phyloP scores from a whole-genome alignment of 164 flowering plant genomes.

The Stephania japonica region DNA sequence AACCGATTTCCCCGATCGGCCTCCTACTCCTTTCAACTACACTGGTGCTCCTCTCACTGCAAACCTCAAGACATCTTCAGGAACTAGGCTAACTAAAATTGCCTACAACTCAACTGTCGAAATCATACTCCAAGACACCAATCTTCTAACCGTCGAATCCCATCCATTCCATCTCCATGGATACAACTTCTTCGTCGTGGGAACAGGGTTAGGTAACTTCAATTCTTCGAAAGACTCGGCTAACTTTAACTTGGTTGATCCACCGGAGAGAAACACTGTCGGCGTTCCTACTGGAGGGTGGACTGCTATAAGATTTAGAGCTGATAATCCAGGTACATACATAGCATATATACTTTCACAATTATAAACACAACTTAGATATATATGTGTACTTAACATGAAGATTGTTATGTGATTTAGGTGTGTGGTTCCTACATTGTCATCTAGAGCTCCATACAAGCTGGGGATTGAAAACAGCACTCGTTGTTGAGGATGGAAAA shows the following conservation, averaged over 20 bases:
- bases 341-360: background rate
- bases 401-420: constrained; percentile 16
- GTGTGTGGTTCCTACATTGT: constrained; percentile 74
- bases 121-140: constrained; percentile 41
- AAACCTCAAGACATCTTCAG: constrained; percentile 23
- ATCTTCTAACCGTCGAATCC: constrained; percentile 33
- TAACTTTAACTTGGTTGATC: constrained; percentile 51
- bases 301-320: constrained; percentile 54
- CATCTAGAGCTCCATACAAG: constrained; percentile 61
- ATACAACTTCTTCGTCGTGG: constrained; percentile 41
- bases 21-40: constrained; percentile 35
- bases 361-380: background rate
- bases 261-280: constrained; percentile 54
- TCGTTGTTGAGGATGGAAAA: constrained; percentile 54
- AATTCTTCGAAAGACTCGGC: constrained; percentile 34
- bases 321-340: constrained; percentile 53
- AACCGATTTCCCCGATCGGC: constrained; percentile 36
- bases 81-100: constrained; percentile 32
- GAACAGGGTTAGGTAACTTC: constrained; percentile 38
- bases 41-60: constrained; percentile 39
- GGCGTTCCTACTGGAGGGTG: constrained; percentile 67
- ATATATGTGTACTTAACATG: background rate
- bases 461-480: constrained; percentile 62
- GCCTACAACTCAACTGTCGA: constrained; percentile 38
- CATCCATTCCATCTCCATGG: constrained; percentile 55